Conservation (phyloP, 495 filamentous ascomycete species). For the Peziza echinospora region DNA sequence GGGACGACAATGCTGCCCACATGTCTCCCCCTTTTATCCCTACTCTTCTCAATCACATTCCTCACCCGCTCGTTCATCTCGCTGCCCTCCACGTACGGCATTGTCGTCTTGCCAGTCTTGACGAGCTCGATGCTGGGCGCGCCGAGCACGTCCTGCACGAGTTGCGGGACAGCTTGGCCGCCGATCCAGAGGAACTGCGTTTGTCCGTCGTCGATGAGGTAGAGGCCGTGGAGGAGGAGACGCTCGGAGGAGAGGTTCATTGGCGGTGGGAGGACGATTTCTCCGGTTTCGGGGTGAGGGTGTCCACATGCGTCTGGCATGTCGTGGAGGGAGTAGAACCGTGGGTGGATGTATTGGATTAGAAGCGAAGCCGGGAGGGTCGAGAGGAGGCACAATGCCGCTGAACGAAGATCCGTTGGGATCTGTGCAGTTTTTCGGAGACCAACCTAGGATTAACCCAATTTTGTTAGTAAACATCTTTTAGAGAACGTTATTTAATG, state of each 20-base stretch:
- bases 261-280: constrained; percentile 66
- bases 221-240: constrained; percentile 81
- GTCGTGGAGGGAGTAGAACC: constrained; percentile 83
- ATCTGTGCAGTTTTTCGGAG: constrained; percentile 91
- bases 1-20: constrained; percentile 81
- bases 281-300: constrained; percentile 62
- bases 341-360: constrained; percentile 93
- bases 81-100: constrained; percentile 63
- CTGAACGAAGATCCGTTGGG: constrained; percentile 82
- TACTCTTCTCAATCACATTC: constrained; percentile 74
- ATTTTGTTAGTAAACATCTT: background rate
- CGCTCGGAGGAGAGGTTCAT: constrained; percentile 73
- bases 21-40: constrained; percentile 61
- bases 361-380: constrained; percentile 78
- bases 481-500: background rate
- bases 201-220: constrained; percentile 91
- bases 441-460: constrained; percentile 42
- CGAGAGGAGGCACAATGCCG: constrained; percentile 76
- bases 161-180: constrained; percentile 72
- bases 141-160: constrained; percentile 78
- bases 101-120: constrained; percentile 68
- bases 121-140: constrained; percentile 55
- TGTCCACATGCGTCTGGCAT: constrained; percentile 90
- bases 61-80: constrained; percentile 92
- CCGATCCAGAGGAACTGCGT: constrained; percentile 97